Conservation (phyloP, 2,329 filamentous ascomycete species). For the Venturia nashicola region DNA sequence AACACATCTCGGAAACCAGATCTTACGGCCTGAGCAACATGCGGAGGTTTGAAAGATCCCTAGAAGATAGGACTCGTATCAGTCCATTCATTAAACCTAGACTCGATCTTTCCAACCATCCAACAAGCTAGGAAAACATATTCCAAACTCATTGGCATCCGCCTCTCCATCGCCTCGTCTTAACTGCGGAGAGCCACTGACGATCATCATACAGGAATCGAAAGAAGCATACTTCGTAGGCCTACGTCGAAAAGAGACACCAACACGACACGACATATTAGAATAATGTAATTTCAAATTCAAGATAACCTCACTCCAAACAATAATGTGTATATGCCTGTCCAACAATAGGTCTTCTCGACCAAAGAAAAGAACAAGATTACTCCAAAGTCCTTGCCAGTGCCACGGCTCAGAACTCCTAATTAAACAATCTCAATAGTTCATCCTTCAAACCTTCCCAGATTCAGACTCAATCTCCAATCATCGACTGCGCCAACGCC, state of each 20-base stretch:
- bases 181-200: neutral
- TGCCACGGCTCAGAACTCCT: neutral
- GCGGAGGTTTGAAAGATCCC: neutral
- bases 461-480: neutral
- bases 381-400: no score
- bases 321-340: neutral
- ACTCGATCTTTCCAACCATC: no score
- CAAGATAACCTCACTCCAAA: neutral
- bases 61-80: no score
- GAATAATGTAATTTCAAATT: neutral
- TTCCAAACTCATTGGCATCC: no score
- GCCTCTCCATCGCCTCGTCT: no score
- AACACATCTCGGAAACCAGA: no score
- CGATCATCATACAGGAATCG: slow-evolving; percentile 47
- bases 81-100: no score
- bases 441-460: neutral
- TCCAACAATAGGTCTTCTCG: no score
- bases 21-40: no score
- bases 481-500: slow-evolving; percentile 5
- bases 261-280: neutral
- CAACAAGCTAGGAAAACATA: no score
- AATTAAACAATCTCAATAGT: neutral
- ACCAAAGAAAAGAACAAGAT: no score
- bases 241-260: slow-evolving; percentile 48
- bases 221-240: slow-evolving; percentile 82